A percentile compares a stretch with the other conserved stretches of the same genome.
Conservation (phyloP, 495 filamentous ascomycete species). For the Penicillium salamii region DNA sequence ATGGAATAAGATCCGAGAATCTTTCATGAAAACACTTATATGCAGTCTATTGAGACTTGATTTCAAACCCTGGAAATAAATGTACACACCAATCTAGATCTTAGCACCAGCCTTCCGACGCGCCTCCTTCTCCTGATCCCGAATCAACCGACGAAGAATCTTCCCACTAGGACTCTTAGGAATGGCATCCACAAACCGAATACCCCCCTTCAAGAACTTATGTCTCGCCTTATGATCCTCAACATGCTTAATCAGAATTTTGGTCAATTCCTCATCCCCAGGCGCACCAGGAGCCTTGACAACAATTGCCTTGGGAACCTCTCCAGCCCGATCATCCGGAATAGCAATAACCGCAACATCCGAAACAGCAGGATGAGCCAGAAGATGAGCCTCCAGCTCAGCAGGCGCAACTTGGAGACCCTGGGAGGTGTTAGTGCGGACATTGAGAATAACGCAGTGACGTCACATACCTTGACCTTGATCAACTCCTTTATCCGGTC, state of each 20-base stretch:
- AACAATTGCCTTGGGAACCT: slow-evolving; percentile 85
- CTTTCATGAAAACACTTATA: too few species aligned
- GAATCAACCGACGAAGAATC: slow-evolving; percentile 77
- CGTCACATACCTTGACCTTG: slow-evolving; percentile 73
- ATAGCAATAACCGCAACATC: slow-evolving; percentile 85
- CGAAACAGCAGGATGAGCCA: slow-evolving; percentile 74
- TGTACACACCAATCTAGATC: slow-evolving; percentile 31
- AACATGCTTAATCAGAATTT: slow-evolving; percentile 72
- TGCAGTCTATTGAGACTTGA: too few species aligned
- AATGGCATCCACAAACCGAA: slow-evolving; percentile 71
- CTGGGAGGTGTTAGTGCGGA: slow-evolving; percentile 33
- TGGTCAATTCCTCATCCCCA: slow-evolving; percentile 56
- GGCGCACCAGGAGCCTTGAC: slow-evolving; percentile 65
- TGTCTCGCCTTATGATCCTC: slow-evolving; percentile 80
- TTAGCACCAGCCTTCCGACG: slow-evolving; percentile 60
- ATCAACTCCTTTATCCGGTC: slow-evolving; percentile 93
- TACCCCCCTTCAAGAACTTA: slow-evolving; percentile 86
- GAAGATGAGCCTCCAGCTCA: slow-evolving; percentile 84
- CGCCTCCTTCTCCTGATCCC: slow-evolving; percentile 74
- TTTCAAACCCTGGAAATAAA: background rate
- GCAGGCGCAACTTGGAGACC: slow-evolving; percentile 89
- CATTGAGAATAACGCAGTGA: background rate
- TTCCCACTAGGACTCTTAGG: slow-evolving; percentile 94
- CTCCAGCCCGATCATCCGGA: slow-evolving; percentile 70
- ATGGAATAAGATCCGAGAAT: too few species aligned